phyloP scores from a whole-genome alignment of 2,329 filamentous ascomycete species.

The Xylariaceae sp. region DNA sequence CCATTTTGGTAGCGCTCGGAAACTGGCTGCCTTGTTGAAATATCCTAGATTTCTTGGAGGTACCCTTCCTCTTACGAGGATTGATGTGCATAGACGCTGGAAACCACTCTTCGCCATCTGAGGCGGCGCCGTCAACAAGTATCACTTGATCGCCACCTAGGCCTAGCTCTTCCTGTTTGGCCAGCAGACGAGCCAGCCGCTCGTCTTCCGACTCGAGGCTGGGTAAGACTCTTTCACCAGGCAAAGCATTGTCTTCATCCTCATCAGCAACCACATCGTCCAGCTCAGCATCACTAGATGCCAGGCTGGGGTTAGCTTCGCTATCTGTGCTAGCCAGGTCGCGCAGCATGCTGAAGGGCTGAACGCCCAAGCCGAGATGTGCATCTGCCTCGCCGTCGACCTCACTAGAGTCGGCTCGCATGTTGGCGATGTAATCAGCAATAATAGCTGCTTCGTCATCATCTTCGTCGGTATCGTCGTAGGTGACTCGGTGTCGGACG shows the following conservation, averaged over 20 bases:
- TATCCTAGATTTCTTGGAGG: slow-evolving; percentile 22
- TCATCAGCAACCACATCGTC: slow-evolving; percentile 33
- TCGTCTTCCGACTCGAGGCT: slow-evolving; percentile 50
- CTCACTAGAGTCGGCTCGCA: slow-evolving; percentile 38
- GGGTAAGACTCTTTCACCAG: slow-evolving; percentile 25
- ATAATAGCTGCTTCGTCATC: slow-evolving; percentile 54
- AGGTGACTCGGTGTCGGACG: neutral
- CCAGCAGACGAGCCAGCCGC: slow-evolving; percentile 55
- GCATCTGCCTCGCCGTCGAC: slow-evolving; percentile 26
- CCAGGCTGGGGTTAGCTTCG: slow-evolving; percentile 30
- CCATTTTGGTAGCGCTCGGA: slow-evolving; percentile 38
- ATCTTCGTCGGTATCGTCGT: slow-evolving; percentile 5
- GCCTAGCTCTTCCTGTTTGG: slow-evolving; percentile 61
- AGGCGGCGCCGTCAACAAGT: slow-evolving; percentile 48
- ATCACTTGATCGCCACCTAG: slow-evolving; percentile 56
- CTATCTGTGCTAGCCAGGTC: slow-evolving; percentile 44
- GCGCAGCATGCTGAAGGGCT: slow-evolving; percentile 29
- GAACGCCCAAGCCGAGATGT: slow-evolving; percentile 20
- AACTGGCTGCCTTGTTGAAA: slow-evolving; percentile 31
- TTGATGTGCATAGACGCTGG: slow-evolving; percentile 20
- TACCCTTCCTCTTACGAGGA: slow-evolving; percentile 27
- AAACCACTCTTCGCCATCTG: slow-evolving; percentile 29
- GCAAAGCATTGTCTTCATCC: slow-evolving; percentile 32
- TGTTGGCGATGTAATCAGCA: slow-evolving; percentile 69
- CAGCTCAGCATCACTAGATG: slow-evolving; percentile 25